These are phyloP conservation scores for Calonectria ilicicola DNA, from an alignment of 2,329 filamentous ascomycete genomes.

Conservation along the genomic window DNA sequence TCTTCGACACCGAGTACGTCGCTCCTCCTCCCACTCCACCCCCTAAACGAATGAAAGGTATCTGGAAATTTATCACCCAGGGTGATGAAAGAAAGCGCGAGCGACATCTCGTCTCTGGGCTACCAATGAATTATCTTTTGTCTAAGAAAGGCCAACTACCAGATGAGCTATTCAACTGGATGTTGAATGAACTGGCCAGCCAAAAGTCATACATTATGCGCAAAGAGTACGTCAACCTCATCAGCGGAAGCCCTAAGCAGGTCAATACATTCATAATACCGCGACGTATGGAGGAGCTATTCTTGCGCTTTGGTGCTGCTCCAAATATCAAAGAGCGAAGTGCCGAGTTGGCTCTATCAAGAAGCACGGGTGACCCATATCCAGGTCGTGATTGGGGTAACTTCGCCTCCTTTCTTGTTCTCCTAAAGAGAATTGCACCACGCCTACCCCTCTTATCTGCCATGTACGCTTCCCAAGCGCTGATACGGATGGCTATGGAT, in stretches of 20 bases:
- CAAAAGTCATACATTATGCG: conserved; percentile 69
- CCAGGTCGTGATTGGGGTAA: conserved; percentile 59
- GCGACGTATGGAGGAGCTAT: conserved; percentile 62
- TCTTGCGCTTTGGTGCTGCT: conserved; percentile 69
- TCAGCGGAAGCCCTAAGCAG: conserved; percentile 58
- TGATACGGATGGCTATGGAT: conserved; percentile 69
- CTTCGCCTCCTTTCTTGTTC: conserved; percentile 56
- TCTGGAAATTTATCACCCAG: conserved; percentile 63
- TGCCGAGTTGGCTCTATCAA: conserved; percentile 36
- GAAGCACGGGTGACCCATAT: conserved; percentile 43
- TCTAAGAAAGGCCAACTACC: conserved; percentile 58
- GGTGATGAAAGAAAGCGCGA: conserved; percentile 59
- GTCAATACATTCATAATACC: conserved; percentile 58
- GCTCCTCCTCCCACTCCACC: conserved; percentile 39
- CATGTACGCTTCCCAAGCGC: conserved; percentile 56
- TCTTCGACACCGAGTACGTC: conserved; percentile 57
- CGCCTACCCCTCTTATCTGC: conserved; percentile 49
- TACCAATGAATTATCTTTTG: conserved; percentile 60
- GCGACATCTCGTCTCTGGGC: conserved; percentile 71
- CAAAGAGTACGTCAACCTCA: conserved; percentile 70
- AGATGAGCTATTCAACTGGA: conserved; percentile 75
- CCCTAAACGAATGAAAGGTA: conserved; percentile 49
- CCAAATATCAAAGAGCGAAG: conserved; percentile 54
- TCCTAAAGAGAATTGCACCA: conserved; percentile 54
- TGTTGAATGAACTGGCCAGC: conserved; percentile 68